Evolutionary conservation across 179 eudicot genomes (phyloP).

Genomic region (Silene noctiflora): DNA sequence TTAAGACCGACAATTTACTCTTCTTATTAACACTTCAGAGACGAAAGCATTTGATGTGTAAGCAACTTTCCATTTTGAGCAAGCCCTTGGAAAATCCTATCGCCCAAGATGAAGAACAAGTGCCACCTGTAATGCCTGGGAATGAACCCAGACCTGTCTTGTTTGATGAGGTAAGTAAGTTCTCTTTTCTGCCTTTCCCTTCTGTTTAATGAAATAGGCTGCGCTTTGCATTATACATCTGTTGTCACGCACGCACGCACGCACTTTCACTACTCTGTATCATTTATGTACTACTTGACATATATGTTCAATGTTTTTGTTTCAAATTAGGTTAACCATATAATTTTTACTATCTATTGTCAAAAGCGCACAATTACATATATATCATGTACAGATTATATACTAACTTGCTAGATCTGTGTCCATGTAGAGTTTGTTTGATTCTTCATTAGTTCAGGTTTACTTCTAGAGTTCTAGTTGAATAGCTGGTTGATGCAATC

Average conservation of each 20-base stretch:
- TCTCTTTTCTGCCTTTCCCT: not conserved
- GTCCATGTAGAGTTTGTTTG: too few relatives aligned
- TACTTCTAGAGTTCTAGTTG: too few relatives aligned
- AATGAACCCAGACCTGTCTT: slow-evolving; percentile 19
- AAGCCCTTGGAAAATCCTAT: slow-evolving; percentile 31
- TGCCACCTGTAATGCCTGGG: slow-evolving; percentile 23
- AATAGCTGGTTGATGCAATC: too few relatives aligned
- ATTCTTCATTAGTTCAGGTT: too few relatives aligned
- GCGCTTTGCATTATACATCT: not conserved
- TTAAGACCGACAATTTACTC: slow-evolving; percentile 70
- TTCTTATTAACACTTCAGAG: slow-evolving; percentile 66
- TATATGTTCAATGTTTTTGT: not conserved
- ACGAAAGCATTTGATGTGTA: slow-evolving; percentile 87
- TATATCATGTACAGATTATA: too few relatives aligned
- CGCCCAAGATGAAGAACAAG: slow-evolving; percentile 28
- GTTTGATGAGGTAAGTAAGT: slow-evolving; percentile 31
- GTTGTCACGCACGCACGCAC: not conserved
- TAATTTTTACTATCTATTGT: too few relatives aligned
- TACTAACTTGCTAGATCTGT: too few relatives aligned
- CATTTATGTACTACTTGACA: not conserved
- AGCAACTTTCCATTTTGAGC: slow-evolving; percentile 52
- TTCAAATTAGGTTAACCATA: too few relatives aligned
- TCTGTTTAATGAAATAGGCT: not conserved
- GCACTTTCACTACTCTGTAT: not conserved
- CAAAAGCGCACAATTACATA: too few relatives aligned